Evolutionary conservation across 1,139 yeast genomes (phyloP).

Genomic region (Blastobotrys raffinosifermentans): DNA sequence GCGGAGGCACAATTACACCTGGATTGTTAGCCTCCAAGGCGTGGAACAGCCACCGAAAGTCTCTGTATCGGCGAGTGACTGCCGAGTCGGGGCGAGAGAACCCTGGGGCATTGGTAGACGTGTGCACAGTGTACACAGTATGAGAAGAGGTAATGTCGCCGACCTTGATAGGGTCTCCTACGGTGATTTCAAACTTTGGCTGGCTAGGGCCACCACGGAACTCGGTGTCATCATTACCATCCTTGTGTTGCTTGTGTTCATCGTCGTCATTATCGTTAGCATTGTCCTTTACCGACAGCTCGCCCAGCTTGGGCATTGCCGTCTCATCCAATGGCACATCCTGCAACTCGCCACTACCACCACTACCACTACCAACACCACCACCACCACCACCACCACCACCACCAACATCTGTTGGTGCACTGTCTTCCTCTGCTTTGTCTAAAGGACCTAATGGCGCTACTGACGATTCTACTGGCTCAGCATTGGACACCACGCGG

Average conservation of each 20-base stretch:
- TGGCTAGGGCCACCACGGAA: neutral
- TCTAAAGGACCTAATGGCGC: slow-evolving; percentile 20
- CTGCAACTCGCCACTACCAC: neutral
- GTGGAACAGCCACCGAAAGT: slow-evolving; percentile 82
- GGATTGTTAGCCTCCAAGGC: slow-evolving; percentile 84
- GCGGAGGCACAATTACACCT: slow-evolving; percentile 90
- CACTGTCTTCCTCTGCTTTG: slow-evolving; percentile 4
- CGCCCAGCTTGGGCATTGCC: neutral
- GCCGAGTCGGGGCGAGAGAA: slow-evolving; percentile 37
- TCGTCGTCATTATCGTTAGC: too few species aligned
- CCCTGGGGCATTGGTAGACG: slow-evolving; percentile 44
- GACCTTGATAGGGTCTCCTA: slow-evolving; percentile 87
- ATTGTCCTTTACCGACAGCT: neutral
- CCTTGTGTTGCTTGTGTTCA: slow-evolving; percentile 6
- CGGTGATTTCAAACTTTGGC: slow-evolving; percentile 52
- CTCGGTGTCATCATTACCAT: slow-evolving; percentile 1
- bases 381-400: too few species aligned
- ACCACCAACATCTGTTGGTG: neutral
- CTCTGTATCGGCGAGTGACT: slow-evolving; percentile 75
- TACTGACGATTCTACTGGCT: slow-evolving; percentile 13
- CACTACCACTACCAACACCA: too few species aligned
- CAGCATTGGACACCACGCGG: slow-evolving; percentile 2
- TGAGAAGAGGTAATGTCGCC: slow-evolving; percentile 89
- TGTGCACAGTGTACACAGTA: slow-evolving; percentile 74
- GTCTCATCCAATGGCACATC: neutral